Evolutionary conservation across 1,284 basidiomycete genomes (phyloP).

Genomic region (Caloboletus inedulis): DNA sequence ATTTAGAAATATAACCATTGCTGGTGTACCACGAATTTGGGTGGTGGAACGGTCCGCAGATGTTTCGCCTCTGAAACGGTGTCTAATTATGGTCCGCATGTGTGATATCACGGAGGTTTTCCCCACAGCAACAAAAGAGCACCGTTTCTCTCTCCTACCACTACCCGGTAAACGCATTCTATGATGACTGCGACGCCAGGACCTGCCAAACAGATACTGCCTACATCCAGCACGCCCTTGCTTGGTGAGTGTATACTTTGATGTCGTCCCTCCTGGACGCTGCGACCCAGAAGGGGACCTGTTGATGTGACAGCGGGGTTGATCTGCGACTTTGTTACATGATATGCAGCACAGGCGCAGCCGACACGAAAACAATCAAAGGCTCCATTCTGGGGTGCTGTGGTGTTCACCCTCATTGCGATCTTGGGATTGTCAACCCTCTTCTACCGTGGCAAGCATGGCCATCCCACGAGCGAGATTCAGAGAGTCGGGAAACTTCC

Average conservation of each 20-base stretch:
- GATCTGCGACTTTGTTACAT: background rate
- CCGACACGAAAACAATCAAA: slow-evolving; percentile 4
- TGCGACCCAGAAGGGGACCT: background rate
- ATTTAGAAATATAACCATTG: background rate
- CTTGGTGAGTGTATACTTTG: slow-evolving; percentile 16
- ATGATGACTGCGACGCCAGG: slow-evolving; percentile 15
- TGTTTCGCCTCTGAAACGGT: background rate
- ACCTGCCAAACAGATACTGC: background rate
- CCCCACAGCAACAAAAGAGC: slow-evolving; percentile 3
- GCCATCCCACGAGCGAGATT: background rate
- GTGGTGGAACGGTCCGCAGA: background rate
- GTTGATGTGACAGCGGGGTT: background rate
- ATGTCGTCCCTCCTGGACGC: background rate
- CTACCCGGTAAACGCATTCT: background rate
- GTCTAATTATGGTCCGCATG: background rate
- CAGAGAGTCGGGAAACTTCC: slow-evolving; percentile 29
- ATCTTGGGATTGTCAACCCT: slow-evolving; percentile 18
- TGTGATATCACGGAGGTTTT: background rate
- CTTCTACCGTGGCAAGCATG: slow-evolving; percentile 11
- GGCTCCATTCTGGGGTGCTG: slow-evolving; percentile 3
- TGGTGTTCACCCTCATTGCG: slow-evolving; percentile 20
- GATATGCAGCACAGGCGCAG: slow-evolving; percentile 3
- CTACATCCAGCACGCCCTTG: slow-evolving; percentile 21
- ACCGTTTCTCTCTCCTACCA: background rate
- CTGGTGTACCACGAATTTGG: background rate